A percentile compares a stretch with the other conserved stretches of the same genome.
Conservation (phyloP, 1,139 yeast genomes). For the Protomyces inouyei region DNA sequence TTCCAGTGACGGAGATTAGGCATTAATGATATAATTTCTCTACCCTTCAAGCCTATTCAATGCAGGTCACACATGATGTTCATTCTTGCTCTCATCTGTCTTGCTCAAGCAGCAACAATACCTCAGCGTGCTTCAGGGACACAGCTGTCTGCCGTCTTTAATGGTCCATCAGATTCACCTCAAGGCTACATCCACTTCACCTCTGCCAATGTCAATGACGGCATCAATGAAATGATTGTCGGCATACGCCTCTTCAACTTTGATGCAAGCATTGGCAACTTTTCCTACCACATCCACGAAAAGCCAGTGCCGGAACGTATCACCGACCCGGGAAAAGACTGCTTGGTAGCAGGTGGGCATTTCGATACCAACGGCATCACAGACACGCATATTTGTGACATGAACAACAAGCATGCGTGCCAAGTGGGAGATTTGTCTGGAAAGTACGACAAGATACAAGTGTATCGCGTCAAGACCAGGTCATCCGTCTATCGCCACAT, state of each 20-base stretch:
- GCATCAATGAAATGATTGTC: neutral
- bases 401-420: neutral
- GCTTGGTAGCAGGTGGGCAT: conserved; percentile 14
- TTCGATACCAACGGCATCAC: conserved; percentile 1
- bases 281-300: conserved; percentile 11
- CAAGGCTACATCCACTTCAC: neutral
- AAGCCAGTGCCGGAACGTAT: conserved; percentile 8
- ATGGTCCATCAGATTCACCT: neutral
- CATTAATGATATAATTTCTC: too few relatives aligned
- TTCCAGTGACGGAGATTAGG: too few relatives aligned
- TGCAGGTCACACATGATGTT: neutral
- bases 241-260: conserved; percentile 10
- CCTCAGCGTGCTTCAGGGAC: neutral
- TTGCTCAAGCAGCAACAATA: neutral
- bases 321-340: neutral
- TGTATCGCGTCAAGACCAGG: neutral
- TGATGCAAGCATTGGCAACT: neutral
- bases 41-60: too few relatives aligned
- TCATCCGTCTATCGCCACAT: conserved; percentile 6
- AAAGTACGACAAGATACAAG: conserved; percentile 6
- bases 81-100: neutral
- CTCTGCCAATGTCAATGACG: neutral
- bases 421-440: conserved; percentile 22
- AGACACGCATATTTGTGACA: neutral
- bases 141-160: neutral